A percentile compares a stretch with the other conserved stretches of the same genome.
These are phyloP conservation scores for Pseudogymnoascus sp. DNA, from an alignment of 2,329 filamentous ascomycete genomes.

Conservation along the genomic window DNA sequence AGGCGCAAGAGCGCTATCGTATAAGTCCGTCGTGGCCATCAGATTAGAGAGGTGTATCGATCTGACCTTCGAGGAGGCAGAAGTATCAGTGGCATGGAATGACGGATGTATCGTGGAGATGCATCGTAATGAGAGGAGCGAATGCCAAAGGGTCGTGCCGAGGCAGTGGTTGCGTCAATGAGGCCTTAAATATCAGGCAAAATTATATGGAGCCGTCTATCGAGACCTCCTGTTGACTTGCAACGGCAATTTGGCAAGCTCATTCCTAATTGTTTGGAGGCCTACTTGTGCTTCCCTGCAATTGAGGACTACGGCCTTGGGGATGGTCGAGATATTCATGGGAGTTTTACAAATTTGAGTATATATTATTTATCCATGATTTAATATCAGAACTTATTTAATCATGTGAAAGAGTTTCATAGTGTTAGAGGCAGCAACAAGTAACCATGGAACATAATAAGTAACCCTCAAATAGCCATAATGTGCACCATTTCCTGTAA, in stretches of 20 bases:
- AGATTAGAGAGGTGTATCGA: neutral
- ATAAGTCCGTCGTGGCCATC: conserved; percentile 1
- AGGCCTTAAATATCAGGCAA: neutral
- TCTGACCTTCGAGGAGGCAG: neutral
- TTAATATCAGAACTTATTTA: neutral
- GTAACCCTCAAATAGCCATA: neutral
- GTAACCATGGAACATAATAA: neutral
- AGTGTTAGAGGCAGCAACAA: neutral
- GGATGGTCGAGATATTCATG: neutral
- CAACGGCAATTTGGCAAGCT: neutral
- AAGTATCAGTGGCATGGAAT: neutral
- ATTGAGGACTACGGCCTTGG: neutral
- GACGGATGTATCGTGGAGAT: neutral
- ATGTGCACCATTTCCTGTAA: neutral
- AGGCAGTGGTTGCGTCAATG: neutral
- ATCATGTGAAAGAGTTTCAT: neutral
- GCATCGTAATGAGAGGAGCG: neutral
- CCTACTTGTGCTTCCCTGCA: neutral
- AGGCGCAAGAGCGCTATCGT: conserved; percentile 9
- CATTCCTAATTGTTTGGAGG: neutral
- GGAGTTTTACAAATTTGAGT: neutral
- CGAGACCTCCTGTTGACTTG: neutral
- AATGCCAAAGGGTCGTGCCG: neutral
- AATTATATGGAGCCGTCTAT: neutral
- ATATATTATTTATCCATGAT: neutral